A percentile compares a stretch with the other conserved stretches of the same genome.
These are phyloP conservation scores for Amniculicola lignicola DNA, from an alignment of 495 filamentous ascomycete genomes.

Conservation along the genomic window DNA sequence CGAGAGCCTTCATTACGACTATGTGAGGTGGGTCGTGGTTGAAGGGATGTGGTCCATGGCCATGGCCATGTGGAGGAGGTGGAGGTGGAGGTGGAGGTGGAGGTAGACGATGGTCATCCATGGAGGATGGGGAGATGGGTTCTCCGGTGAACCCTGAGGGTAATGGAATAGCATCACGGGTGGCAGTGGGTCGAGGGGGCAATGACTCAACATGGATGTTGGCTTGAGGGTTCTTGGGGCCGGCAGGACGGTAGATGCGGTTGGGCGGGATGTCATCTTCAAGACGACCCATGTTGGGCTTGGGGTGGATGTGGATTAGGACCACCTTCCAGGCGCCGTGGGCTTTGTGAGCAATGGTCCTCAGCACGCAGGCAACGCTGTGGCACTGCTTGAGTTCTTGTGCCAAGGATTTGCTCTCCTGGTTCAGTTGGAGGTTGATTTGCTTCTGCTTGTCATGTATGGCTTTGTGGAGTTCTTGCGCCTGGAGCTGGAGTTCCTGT, in stretches of 20 bases:
- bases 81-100: slow-evolving; percentile 1
- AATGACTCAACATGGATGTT: background rate
- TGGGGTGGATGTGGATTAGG: slow-evolving; percentile 14
- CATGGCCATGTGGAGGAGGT: slow-evolving; percentile 9
- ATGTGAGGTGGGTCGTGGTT: slow-evolving; percentile 2
- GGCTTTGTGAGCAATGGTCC: slow-evolving; percentile 31
- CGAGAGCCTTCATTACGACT: slow-evolving; percentile 18
- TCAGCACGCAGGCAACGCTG: slow-evolving; percentile 37
- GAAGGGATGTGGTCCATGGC: slow-evolving; percentile 6
- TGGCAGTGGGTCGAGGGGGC: slow-evolving; percentile 3
- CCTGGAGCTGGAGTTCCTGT: slow-evolving; percentile 32
- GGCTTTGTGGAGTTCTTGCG: slow-evolving; percentile 28
- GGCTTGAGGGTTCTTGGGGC: slow-evolving; percentile 14
- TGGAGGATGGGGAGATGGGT: background rate
- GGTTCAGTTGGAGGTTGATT: slow-evolving; percentile 28
- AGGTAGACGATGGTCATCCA: background rate
- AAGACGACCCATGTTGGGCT: slow-evolving; percentile 14
- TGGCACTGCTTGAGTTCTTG: slow-evolving; percentile 41
- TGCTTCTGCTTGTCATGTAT: slow-evolving; percentile 34
- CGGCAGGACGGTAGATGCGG: slow-evolving; percentile 13
- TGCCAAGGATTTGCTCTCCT: slow-evolving; percentile 30
- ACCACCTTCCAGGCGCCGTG: slow-evolving; percentile 30
- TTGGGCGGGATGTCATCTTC: slow-evolving; percentile 19
- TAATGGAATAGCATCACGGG: no score
- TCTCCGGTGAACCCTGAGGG: background rate